Base-by-base conservation (phyloP, 1,284 basidiomycete species). In the Moesziomyces antarcticus region DNA sequence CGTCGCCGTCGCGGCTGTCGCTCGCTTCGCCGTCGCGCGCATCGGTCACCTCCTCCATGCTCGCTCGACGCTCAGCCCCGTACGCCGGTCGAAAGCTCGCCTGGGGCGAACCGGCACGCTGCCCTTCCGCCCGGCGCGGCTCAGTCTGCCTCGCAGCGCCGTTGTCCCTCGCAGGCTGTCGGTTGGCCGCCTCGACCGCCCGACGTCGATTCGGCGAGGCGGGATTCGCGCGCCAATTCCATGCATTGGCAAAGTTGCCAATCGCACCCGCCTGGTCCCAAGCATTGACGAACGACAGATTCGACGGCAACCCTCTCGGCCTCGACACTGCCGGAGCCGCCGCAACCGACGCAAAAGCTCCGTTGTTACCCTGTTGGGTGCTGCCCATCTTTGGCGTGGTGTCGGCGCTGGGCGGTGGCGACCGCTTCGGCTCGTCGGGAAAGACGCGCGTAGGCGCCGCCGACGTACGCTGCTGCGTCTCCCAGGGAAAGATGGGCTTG, bases 401-500 rank as follows among this genome's bases (percentile, higher is more conserved):
- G 9, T 58, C 55, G 11, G 51, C 47, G 14, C 50, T 53, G 3
- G 45, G 53, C 27, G 61, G 54, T 9, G 58, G 61, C 6, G 65
- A 53, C 3, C 57, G 48, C 5, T 51, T 54, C n/a, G 74, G 70
- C 33, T 80, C 78, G 46, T 78, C 78, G 2, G 78, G 78, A 47
- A 79, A 80, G 5, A 77, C 67, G 18, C 78, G 68, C 7, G 61
- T 59, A 0, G 77, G 57, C 35, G 57, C 56, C 25, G 27, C 46
- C 5, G 41, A 27, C 1, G 48, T n/a, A 0, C 54, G n/a, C 30
- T 88, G 88, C 37, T 78, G 62, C 58, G 89, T 88, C 83, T 98
- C 95, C 95, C 95, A 98, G 9, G 95, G 94, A 83, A 98, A 97
- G n/a, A 97, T 87, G 24, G 88, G 86, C 73, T 90, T 90, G 27